Evolutionary conservation across 1,139 yeast species (phyloP).

Genomic region (Candida dubliniensis): DNA sequence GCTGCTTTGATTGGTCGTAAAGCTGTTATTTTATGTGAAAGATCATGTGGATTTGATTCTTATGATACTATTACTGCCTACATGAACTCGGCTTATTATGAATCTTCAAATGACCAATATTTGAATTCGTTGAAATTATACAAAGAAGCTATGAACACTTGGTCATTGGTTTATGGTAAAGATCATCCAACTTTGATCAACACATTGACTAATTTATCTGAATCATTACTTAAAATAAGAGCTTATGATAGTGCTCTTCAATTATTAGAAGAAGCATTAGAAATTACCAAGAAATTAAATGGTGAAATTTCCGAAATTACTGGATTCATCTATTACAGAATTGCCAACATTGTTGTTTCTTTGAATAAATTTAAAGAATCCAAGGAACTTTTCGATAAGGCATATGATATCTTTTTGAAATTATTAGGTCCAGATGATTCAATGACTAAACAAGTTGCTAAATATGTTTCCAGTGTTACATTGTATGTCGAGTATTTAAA

Average conservation of each 20-base stretch:
- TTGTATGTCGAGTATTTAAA: slow-evolving; percentile 40
- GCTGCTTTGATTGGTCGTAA: slow-evolving; percentile 73
- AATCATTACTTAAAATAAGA: slow-evolving; percentile 56
- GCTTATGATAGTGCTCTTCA: slow-evolving; percentile 32
- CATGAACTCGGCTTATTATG: slow-evolving; percentile 74
- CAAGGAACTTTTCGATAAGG: slow-evolving; percentile 48
- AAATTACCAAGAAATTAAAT: slow-evolving; percentile 45
- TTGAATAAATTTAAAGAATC: slow-evolving; percentile 56
- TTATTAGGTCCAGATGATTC: slow-evolving; percentile 63
- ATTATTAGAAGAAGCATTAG: slow-evolving; percentile 51
- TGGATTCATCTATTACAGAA: slow-evolving; percentile 62
- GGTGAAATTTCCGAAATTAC: slow-evolving; percentile 61
- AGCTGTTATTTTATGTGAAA: slow-evolving; percentile 73
- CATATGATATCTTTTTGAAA: slow-evolving; percentile 55
- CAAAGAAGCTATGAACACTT: slow-evolving; percentile 57
- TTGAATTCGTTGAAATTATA: slow-evolving; percentile 64
- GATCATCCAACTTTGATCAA: slow-evolving; percentile 71
- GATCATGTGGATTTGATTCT: slow-evolving; percentile 79
- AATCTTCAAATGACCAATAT: slow-evolving; percentile 58
- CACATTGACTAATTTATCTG: slow-evolving; percentile 64
- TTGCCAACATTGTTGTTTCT: slow-evolving; percentile 62
- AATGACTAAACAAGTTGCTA: slow-evolving; percentile 62
- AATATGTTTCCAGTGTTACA: slow-evolving; percentile 55
- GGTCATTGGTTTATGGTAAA: slow-evolving; percentile 54
- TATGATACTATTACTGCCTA: slow-evolving; percentile 72